Evolutionary conservation across 116 monocot genomes (phyloP), one percentile per base, ranked within the genome.

Genomic region (Trichopus zeylanicus): DNA sequence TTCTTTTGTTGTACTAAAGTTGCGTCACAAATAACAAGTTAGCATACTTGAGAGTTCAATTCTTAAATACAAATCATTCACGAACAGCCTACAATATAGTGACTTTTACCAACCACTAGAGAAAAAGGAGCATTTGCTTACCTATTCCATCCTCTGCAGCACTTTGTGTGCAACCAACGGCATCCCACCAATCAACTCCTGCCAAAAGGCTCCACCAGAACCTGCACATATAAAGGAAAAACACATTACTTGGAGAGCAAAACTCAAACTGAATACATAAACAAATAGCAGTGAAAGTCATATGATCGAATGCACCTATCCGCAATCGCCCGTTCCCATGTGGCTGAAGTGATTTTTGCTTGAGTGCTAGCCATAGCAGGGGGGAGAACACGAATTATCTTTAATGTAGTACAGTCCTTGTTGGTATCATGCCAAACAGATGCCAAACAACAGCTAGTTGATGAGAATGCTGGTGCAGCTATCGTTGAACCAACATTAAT

Each of bases 131-230:
- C 54, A 12, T 15, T 47, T 64, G n/a, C 80, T 55, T 74, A 98
- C 98, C 98, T 51, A 92, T 88, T 47, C 85, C 88, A 85, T 98
- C 98, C 70, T 91, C 98, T 52, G 92, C 88, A 64, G 98, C 98
- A 71, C 98, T 98, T 58, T 98, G 98, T 18, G 92, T 88, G 64
- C 98, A 98, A 16, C 98, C 98, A 68, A 98, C 91, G 29, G 88
- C 98, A 85, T 98, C 98, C 98, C 98, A 98, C 98, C 98, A 98
- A 81, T 98, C 91, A 52, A 92, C 80, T 48, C 80, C 98, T 57
- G 75, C 82, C 73, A 98, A 74, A 60, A 98, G 83, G 65, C 98
- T 91, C 98, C 98, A 98, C 98, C 98, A 98, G 70, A 98, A 98
- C 69, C 98, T 95, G 61, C 57, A 65, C 29, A 16, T 26, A 31